Conservation (phyloP, 176 grass and related monocot species). For the Avena insularis region DNA sequence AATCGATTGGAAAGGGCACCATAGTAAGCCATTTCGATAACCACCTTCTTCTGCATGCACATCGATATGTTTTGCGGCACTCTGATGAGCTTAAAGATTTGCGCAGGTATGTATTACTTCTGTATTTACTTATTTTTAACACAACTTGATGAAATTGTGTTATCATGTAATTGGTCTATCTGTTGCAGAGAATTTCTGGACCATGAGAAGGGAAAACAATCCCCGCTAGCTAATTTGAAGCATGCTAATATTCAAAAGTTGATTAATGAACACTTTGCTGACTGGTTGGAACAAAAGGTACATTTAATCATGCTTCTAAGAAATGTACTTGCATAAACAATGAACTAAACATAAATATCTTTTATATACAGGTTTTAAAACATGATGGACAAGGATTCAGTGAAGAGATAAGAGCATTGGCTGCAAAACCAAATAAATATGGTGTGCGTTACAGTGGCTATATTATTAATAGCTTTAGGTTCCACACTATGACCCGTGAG, state of each 20-base stretch:
- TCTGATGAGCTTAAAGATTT: slow-evolving; percentile 8
- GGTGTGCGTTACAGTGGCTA: neutral
- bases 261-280: neutral
- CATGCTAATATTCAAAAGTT: neutral
- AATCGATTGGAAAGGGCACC: slow-evolving; percentile 20
- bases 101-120: neutral
- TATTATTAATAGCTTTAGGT: neutral
- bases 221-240: neutral
- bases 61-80: slow-evolving; percentile 29
- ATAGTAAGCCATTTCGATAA: neutral
- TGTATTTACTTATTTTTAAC: neutral
- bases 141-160: neutral
- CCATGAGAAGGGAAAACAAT: neutral
- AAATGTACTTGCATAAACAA: neutral
- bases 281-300: slow-evolving; percentile 24
- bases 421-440: slow-evolving; percentile 21
- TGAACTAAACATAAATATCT: neutral
- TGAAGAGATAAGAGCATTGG: slow-evolving; percentile 3
- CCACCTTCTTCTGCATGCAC: neutral
- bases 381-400: neutral
- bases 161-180: neutral
- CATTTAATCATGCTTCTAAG: neutral
- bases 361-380: neutral
- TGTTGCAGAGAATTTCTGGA: neutral
- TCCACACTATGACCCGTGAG: neutral